These are phyloP conservation scores for Mortierella alpina DNA, from an alignment of 192 early-diverging fungal genomes.

Conservation along the genomic window DNA sequence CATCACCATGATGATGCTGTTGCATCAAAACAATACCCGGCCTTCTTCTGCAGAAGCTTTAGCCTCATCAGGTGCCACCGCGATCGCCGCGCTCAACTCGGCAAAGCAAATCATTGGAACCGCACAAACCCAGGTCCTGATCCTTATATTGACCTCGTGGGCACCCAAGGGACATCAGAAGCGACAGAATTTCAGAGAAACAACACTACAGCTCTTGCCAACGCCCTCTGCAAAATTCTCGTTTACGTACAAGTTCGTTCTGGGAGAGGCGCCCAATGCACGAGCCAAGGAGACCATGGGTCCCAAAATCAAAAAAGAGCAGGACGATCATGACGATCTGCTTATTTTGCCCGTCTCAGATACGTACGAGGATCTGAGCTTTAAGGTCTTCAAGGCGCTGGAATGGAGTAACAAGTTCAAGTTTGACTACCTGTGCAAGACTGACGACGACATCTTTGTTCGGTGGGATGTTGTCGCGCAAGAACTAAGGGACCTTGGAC, in stretches of 20 bases:
- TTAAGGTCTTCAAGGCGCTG: conserved; percentile 65
- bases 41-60: conserved; percentile 47
- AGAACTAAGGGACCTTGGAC: conserved; percentile 59
- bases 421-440: conserved; percentile 69
- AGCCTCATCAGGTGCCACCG: conserved; percentile 32
- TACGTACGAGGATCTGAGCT: conserved; percentile 63
- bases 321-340: conserved; percentile 58
- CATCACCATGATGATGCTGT: conserved; percentile 63
- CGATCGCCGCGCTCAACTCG: conserved; percentile 29
- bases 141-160: conserved; percentile 68
- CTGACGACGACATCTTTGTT: conserved; percentile 72
- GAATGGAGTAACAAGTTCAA: conserved; percentile 65
- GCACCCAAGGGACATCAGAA: conserved; percentile 62
- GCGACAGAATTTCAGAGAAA: conserved; percentile 59
- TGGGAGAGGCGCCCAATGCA: conserved; percentile 61
- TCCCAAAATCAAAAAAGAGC: conserved; percentile 58
- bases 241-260: conserved; percentile 63
- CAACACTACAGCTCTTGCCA: conserved; percentile 59
- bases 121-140: conserved; percentile 59
- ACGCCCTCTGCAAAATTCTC: conserved; percentile 49
- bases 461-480: conserved; percentile 64
- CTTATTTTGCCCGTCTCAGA: conserved; percentile 66
- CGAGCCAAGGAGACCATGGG: conserved; percentile 57
- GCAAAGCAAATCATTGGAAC: conserved; percentile 40
- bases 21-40: conserved; percentile 57